Evolutionary conservation across 148 eudicot species (phyloP).

Genomic region (Camellia sinensis): DNA sequence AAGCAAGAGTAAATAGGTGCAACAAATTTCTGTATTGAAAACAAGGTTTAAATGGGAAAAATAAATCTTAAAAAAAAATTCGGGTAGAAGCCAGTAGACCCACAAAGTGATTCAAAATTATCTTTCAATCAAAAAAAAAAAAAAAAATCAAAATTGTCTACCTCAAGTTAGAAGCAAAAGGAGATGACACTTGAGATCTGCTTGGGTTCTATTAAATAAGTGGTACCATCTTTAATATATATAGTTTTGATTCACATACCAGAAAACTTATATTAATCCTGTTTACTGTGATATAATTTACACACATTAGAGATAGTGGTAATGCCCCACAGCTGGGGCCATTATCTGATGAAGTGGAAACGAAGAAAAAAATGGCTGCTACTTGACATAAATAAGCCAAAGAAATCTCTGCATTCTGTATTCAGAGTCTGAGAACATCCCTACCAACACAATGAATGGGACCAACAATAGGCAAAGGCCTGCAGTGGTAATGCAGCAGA

Average conservation of each 20-base stretch:
- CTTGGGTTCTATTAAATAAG: background rate
- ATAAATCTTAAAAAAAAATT: background rate
- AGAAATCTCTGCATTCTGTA: background rate
- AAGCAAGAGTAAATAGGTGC: background rate
- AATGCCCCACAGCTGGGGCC: background rate
- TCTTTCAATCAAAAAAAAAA: too few relatives aligned
- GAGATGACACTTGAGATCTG: background rate
- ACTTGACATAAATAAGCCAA: background rate
- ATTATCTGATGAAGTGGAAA: background rate
- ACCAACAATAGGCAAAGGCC: background rate
- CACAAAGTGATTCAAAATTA: too few relatives aligned
- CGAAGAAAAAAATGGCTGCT: background rate
- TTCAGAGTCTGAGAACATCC: background rate
- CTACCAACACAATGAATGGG: background rate
- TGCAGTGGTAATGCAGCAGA: slow-evolving; percentile 3
- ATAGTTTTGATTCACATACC: background rate
- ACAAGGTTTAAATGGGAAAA: slow-evolving; percentile 3
- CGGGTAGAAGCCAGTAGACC: too few relatives aligned
- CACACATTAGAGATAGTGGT: background rate
- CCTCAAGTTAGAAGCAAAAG: background rate
- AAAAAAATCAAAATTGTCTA: too few relatives aligned
- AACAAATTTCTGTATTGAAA: background rate
- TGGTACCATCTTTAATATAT: too few relatives aligned
- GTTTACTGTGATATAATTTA: background rate
- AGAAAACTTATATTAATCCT: background rate